These are phyloP conservation scores for Phialemoniopsis sp. DNA, from an alignment of 2,329 filamentous ascomycete species.

Conservation along the genomic window DNA sequence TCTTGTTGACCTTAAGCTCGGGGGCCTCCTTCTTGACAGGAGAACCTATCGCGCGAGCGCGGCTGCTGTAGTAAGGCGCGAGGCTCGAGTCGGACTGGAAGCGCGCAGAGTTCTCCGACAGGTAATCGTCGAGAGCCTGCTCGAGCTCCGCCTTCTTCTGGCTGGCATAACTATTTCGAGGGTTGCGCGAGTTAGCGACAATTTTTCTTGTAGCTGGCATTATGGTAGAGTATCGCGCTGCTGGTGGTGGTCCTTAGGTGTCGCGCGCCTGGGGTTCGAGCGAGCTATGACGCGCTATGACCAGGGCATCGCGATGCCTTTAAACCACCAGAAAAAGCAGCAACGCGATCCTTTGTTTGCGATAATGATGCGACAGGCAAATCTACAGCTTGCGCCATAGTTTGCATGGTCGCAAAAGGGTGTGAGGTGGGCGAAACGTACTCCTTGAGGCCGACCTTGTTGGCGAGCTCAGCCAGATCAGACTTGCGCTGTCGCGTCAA, in stretches of 20 bases:
- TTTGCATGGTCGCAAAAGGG: neutral
- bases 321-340: neutral
- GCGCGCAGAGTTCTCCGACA: conserved; percentile 63
- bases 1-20: conserved; percentile 40
- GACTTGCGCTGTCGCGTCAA: conserved; percentile 78
- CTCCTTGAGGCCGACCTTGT: conserved; percentile 67
- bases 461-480: conserved; percentile 71
- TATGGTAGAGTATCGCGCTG: too few species aligned
- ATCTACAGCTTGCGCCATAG: too few species aligned
- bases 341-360: neutral
- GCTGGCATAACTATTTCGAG: conserved; percentile 54
- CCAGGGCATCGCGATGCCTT: conserved; percentile 2
- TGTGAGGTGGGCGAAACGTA: conserved; percentile 33
- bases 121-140: conserved; percentile 65
- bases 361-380: too few species aligned
- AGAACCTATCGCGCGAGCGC: conserved; percentile 53
- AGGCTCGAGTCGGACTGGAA: conserved; percentile 63
- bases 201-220: too few species aligned
- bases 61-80: conserved; percentile 70
- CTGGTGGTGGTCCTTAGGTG: too few species aligned
- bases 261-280: conserved; percentile 11
- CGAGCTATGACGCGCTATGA: neutral
- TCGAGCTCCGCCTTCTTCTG: conserved; percentile 80
- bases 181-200: conserved; percentile 5
- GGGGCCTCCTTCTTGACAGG: conserved; percentile 55